Evolutionary conservation across 805 yeast genomes (phyloP).

Genomic region (Wickerhamomyces silvicola): DNA sequence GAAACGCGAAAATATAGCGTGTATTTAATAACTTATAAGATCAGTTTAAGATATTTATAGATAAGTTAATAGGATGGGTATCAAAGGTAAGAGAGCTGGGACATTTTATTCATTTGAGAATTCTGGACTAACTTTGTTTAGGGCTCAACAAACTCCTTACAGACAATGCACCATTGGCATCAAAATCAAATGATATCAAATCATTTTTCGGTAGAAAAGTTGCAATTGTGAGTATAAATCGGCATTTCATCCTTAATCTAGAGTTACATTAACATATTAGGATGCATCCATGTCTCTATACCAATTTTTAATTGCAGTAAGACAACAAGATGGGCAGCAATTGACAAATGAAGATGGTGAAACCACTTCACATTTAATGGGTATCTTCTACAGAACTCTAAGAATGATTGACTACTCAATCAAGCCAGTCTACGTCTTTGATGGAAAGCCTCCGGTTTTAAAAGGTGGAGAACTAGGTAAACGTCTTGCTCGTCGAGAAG

Average conservation of each 20-base stretch:
- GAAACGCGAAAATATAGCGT: neutral
- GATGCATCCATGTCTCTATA: constrained; percentile 94
- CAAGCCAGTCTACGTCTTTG: constrained; percentile 95
- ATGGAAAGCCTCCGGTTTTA: constrained; percentile 93
- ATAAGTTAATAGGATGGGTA: constrained; percentile 41
- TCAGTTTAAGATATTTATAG: too few relatives aligned
- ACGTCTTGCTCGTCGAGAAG: constrained; percentile 72
- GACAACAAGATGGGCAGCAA: constrained; percentile 96
- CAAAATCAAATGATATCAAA: constrained; percentile 74
- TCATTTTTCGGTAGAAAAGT: constrained; percentile 88
- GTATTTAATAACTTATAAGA: neutral
- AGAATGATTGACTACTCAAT: constrained; percentile 88
- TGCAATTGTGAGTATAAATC: constrained; percentile 54
- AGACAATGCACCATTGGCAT: constrained; percentile 85
- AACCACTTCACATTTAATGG: constrained; percentile 91
- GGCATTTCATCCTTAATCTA: neutral
- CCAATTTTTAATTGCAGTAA: constrained; percentile 91
- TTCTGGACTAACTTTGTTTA: constrained; percentile 15
- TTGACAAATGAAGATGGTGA: constrained; percentile 85
- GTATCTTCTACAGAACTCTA: constrained; percentile 93
- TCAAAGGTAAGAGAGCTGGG: constrained; percentile 38
- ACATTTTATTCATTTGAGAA: too few relatives aligned
- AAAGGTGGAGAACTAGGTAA: constrained; percentile 92
- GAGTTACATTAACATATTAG: neutral
- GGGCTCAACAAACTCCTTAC: constrained; percentile 83